A percentile compares a stretch with the other conserved stretches of the same genome.
Conservation (phyloP, 2,329 filamentous ascomycete genomes). For the Setomelanomma holmii region DNA sequence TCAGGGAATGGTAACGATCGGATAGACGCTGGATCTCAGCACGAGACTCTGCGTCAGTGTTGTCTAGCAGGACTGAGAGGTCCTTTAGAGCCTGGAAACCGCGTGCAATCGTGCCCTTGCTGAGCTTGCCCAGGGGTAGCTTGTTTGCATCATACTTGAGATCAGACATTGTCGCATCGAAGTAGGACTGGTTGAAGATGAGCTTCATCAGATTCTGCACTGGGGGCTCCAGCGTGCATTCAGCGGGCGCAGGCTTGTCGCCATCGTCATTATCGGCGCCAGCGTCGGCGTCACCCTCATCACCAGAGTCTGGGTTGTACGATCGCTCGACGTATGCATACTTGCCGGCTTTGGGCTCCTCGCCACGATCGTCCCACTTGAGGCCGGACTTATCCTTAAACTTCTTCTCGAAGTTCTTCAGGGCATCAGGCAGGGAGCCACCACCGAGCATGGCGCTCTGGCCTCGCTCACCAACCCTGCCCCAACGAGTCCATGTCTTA, state of each 20-base stretch:
- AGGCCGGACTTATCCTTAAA: slow-evolving; percentile 65
- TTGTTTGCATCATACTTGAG: slow-evolving; percentile 79
- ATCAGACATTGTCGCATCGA: slow-evolving; percentile 69
- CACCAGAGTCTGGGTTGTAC: slow-evolving; percentile 72
- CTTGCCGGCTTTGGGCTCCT: slow-evolving; percentile 66
- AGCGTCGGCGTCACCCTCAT: slow-evolving; percentile 43
- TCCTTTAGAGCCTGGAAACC: slow-evolving; percentile 82
- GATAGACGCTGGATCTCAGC: slow-evolving; percentile 69
- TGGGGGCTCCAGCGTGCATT: slow-evolving; percentile 64
- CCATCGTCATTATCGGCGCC: slow-evolving; percentile 33
- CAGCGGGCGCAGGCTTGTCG: slow-evolving; percentile 28
- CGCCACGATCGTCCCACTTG: slow-evolving; percentile 58
- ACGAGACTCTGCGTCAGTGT: slow-evolving; percentile 56
- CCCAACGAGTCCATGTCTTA: slow-evolving; percentile 79
- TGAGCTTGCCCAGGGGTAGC: slow-evolving; percentile 82
- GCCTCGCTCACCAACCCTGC: slow-evolving; percentile 70
- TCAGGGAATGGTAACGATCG: slow-evolving; percentile 80
- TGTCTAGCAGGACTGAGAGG: slow-evolving; percentile 70
- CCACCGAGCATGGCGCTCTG: slow-evolving; percentile 52
- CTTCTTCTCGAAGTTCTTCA: slow-evolving; percentile 59
- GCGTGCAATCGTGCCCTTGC: slow-evolving; percentile 75
- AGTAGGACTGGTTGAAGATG: slow-evolving; percentile 82
- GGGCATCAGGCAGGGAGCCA: slow-evolving; percentile 50
- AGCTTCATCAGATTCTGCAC: slow-evolving; percentile 76
- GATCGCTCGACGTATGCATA: slow-evolving; percentile 83